Base-by-base conservation (phyloP, 2,329 filamentous ascomycete genomes). In the Emmonsia crescens region DNA sequence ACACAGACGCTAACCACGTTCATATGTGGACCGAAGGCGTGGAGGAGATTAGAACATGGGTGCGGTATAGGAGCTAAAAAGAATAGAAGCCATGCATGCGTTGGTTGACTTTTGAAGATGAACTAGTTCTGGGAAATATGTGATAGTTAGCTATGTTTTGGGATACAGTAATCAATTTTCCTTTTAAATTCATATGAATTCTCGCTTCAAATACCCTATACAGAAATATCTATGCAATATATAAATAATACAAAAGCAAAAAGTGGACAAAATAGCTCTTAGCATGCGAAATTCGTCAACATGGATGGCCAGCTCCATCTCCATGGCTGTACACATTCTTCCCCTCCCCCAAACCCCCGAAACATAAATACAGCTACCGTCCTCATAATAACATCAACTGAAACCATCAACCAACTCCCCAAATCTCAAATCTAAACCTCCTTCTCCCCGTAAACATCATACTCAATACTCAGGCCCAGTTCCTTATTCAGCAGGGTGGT, bases 401-500 rank as follows among this genome's bases (percentile, higher is more conserved):
- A 8, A 24, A 21, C 40, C 8, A 36, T 24, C n/a, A 46, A 33
- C n/a, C 14, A 49, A 16, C 24, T 21, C 24, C 57, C 61, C 56
- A 60, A 54, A 62, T 44, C 58, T 55, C 38, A 62, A 10, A 21
- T 42, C 59, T 60, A 67, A 57, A 69, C 65, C 57, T 71, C 59
- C 56, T 67, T 49, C 48, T 70, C 66, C 21, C 67, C 68, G 59
- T 76, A 75, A 6, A 76, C 65, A 69, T 75, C 72, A 65, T 69
- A 69, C 3, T 73, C 71, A 60, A 90, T 73, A 63, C 86, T 81
- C 57, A 96, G 78, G 2, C 84, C 86, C 57, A 96, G 78, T 79
- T 99, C 94, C 65, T 86, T 80, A 65, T 84, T 81, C 69, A 97
- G 76, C 61, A 97, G 74, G 42, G 87, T 82, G 42, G 82, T 85